phyloP scores from a whole-genome alignment of 106 monocot genomes.

The Dioscorea zingiberensis region DNA sequence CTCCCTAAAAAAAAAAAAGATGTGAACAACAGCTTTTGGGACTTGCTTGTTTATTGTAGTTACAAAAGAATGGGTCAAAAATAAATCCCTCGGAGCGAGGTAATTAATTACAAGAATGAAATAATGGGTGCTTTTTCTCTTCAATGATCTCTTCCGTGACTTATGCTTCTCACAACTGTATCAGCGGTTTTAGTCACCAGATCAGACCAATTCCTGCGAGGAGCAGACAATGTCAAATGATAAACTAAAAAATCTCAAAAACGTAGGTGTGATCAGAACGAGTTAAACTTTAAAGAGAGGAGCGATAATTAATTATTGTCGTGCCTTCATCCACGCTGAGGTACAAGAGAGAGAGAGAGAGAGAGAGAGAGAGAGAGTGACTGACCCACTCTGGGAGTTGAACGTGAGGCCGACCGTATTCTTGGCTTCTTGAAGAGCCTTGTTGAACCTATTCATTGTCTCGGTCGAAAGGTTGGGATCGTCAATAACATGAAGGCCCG shows the following conservation, averaged over 20 bases:
- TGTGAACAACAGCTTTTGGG: no score
- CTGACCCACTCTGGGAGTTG: conserved; percentile 36
- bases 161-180: conserved; percentile 4
- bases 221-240: background rate
- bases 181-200: conserved; percentile 10
- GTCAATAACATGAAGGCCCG: background rate
- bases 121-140: background rate
- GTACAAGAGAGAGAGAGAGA: no score
- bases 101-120: conserved; percentile 1
- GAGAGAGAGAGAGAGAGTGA: background rate
- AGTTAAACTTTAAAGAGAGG: no score
- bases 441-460: conserved; percentile 18
- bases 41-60: background rate
- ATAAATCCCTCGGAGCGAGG: background rate
- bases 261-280: no score
- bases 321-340: no score
- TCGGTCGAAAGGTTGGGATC: conserved; percentile 4
- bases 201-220: conserved; percentile 12
- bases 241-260: no score
- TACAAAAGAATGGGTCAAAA: conserved; percentile 3
- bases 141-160: background rate
- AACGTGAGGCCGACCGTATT: conserved; percentile 47
- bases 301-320: no score
- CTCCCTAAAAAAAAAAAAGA: no score
- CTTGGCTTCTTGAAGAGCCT: conserved; percentile 34